These are phyloP conservation scores for Pseudogymnoascus sp. DNA, from an alignment of 2,329 filamentous ascomycete species.

Conservation along the genomic window DNA sequence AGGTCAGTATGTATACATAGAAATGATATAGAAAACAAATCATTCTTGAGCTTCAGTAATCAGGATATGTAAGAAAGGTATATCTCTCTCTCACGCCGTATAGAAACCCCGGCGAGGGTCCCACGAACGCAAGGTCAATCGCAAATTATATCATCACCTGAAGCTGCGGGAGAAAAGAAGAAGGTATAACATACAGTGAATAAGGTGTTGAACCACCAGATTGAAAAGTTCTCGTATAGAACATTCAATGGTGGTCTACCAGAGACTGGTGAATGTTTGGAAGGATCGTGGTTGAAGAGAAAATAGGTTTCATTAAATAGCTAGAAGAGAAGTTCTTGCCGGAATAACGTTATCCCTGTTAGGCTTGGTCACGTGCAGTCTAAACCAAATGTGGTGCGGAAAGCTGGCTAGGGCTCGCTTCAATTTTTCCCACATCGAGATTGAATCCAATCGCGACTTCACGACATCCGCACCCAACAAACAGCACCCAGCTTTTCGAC, in stretches of 20 bases:
- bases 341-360: background rate
- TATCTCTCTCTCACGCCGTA: constrained; percentile 75
- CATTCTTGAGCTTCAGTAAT: constrained; percentile 31
- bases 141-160: constrained; percentile 98
- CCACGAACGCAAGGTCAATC: constrained; percentile 84
- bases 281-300: background rate
- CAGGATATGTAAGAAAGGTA: constrained; percentile 99
- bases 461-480: constrained; percentile 11
- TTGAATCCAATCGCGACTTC: constrained; percentile 10
- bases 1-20: background rate
- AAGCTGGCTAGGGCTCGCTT: constrained; percentile 11
- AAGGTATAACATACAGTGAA: constrained; percentile 11
- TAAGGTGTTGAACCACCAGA: background rate
- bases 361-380: background rate
- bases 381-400: constrained; percentile 8
- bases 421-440: constrained; percentile 11
- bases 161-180: constrained; percentile 21
- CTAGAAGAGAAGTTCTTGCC: constrained; percentile 3
- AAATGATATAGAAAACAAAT: constrained; percentile 6
- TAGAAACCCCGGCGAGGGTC: constrained; percentile 84
- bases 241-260: background rate
- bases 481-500: constrained; percentile 11
- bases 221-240: background rate
- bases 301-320: constrained; percentile 8
- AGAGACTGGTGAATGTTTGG: constrained; percentile 6